phyloP scores from a whole-genome alignment of 2,329 filamentous ascomycete species.

The Hymenoscyphus infarciens region DNA sequence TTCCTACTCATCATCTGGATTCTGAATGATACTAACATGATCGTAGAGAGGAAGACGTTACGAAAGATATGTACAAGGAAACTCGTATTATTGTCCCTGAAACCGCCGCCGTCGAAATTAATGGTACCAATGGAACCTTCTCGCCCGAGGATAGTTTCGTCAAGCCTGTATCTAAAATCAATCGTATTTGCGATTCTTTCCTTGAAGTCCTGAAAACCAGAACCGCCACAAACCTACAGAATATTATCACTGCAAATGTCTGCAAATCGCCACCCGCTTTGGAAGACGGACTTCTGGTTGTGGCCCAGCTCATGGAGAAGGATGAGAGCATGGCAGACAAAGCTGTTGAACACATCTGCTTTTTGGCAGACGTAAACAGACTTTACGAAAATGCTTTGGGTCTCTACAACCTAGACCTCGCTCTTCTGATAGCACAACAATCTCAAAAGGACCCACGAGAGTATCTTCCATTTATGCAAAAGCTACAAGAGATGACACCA shows the following conservation, averaged over 20 bases:
- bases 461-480: conserved; percentile 91
- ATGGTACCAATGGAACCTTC: conserved; percentile 19
- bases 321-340: conserved; percentile 73
- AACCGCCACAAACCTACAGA: conserved; percentile 70
- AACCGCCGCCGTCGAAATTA: conserved; percentile 27
- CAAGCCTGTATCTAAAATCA: conserved; percentile 61
- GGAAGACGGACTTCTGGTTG: conserved; percentile 75
- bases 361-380: conserved; percentile 87
- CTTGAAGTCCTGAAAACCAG: conserved; percentile 61
- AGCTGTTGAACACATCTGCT: conserved; percentile 95
- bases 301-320: conserved; percentile 67
- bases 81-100: conserved; percentile 53
- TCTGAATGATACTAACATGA: conserved; percentile 27
- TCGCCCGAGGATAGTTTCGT: conserved; percentile 19
- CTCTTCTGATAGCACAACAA: conserved; percentile 88
- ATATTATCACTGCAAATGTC: conserved; percentile 89
- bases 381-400: conserved; percentile 89
- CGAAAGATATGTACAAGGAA: conserved; percentile 88
- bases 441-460: conserved; percentile 94
- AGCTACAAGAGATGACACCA: conserved; percentile 69
- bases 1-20: neutral
- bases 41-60: conserved; percentile 80
- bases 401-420: conserved; percentile 86
- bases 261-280: conserved; percentile 91
- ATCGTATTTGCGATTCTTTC: conserved; percentile 83